Percentiles rank a stretch among this genome's conserved stretches.
Evolutionary conservation across 345 rosid species (phyloP).

Genomic region (Heritiera fomes): DNA sequence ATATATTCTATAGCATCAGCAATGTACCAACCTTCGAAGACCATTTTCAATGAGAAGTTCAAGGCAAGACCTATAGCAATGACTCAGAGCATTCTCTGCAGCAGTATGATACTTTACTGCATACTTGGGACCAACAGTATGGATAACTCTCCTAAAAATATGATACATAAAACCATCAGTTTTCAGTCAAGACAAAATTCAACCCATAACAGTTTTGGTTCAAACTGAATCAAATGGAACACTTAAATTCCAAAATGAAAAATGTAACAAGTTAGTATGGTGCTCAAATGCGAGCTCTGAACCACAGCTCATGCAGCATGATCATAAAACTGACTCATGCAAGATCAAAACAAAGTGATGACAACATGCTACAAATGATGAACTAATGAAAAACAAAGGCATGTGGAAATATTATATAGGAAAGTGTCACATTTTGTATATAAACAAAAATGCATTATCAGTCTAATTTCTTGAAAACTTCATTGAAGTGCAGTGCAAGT

Average conservation of each 20-base stretch:
- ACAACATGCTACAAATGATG: background rate
- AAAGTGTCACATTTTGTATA: background rate
- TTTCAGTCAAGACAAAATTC: constrained; percentile 3
- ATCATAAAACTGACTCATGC: background rate
- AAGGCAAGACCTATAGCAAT: constrained; percentile 93
- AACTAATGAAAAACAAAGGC: background rate
- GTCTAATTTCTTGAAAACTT: background rate
- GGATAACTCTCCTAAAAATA: constrained; percentile 71
- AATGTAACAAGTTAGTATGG: background rate
- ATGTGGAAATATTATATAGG: background rate
- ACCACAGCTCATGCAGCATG: constrained; percentile 2
- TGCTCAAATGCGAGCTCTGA: background rate
- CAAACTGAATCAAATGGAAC: constrained; percentile 6
- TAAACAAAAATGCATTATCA: background rate
- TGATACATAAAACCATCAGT: constrained; percentile 15
- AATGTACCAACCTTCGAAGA: constrained; percentile 64
- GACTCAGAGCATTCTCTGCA: constrained; percentile 98
- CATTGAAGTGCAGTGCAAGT: constrained; percentile 6
- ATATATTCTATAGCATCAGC: constrained; percentile 10
- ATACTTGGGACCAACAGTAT: constrained; percentile 97
- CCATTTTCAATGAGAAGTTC: constrained; percentile 89
- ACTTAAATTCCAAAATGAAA: background rate
- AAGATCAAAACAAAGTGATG: background rate
- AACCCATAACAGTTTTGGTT: background rate
- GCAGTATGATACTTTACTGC: constrained; percentile 97